Evolutionary conservation across 345 rosid species (phyloP), one percentile per base, ranked within the genome.

Genomic region (Pistacia atlantica): DNA sequence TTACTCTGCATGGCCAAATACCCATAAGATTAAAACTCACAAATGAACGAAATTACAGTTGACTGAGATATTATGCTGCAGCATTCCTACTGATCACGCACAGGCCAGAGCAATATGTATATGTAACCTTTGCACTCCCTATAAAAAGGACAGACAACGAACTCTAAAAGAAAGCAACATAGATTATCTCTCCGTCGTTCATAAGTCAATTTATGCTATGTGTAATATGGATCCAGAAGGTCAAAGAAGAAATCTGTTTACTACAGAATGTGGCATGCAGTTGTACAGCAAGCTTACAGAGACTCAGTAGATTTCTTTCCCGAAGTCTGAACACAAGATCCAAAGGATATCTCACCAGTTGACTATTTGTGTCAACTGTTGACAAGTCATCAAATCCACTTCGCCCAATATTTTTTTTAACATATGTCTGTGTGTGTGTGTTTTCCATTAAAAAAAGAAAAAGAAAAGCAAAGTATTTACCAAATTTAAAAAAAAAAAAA

Each of bases 1-100:
- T 83, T 87, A 75, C 79, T 80, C 99, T 96, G 90, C 64, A 73
- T 83, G 69, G 54, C 12, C 67, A 11, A 79, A 25, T 35, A 68
- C 5, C 38, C 67, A 55, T 51, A 48, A 69, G 51, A 65, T 42
- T 8, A 60, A 6, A 54, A 46, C 64, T n/a, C 6, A 61, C 2
- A 65, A 35, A 37, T 54, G 46, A 22, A 37, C 18, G 22, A 18
- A 64, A 49, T 17, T 56, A 49, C 12, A 13, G 13, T 12, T 22
- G 9, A 65, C 25, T 5, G 14, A 33, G 63, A 33, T 35, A 14
- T 51, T 17, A 33, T 18, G 60, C 28, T 13, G 11, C 35, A 57
- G 5, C 38, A 3, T 3, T 28, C 35, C 64, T 3, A 54, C 13
- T 74, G 45, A 59, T 52, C 55, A 17, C 52, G 64, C 20, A 64